Base-by-base conservation (phyloP, 1,284 basidiomycete species). In the Irpex lacteus region DNA sequence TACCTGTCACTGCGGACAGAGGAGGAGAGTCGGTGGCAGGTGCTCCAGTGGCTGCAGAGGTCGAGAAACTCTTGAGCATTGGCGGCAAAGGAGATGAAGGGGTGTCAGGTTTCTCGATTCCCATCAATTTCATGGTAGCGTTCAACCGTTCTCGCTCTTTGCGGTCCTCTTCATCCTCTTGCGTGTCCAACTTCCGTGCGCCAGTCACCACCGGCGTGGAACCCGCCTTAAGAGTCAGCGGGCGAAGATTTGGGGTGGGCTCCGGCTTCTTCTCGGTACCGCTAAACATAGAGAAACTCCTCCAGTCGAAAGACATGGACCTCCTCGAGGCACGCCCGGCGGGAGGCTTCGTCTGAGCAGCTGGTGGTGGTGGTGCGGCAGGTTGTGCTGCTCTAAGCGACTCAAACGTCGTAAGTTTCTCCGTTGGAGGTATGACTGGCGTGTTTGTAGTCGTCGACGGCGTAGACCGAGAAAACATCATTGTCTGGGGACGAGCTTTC, bases 101-200 rank as follows among this genome's bases (percentile, higher is more conserved):
- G 55, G 66, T 18, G 68, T 70, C 38, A 54, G 89, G 86, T 71
- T 79, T 80, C 60, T 94, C 87, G 63, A 96, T 92, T 7, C 95
- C 95, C 92, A 96, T 94, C 37, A 96, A 80, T 75, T 95, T 95
- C 89, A 96, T 91, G 9, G 92, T 92, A 9, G 94, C 94, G 70
- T 92, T 83, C 64, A 96, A 79, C 13, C 93, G 85, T 75, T 95
- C 93, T 63, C 95, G 82, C 75, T 96, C 95, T 65, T 83, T 83
- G 57, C 86, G 82, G 71, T 97, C 95, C 64, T 96, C 92, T 60
- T 96, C 95, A 70, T 95, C 95, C 76, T 97, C 95, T 50, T 85
- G 80, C 1, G 83, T 95, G 70, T 89, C 91, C 54, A 92, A 75
- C 75, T 92, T 93, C 60, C 90, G 83, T n/a, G 84, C 91, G 64